These are phyloP conservation scores for Trametes polyzona DNA, from an alignment of 1,284 basidiomycete genomes.

Conservation along the genomic window DNA sequence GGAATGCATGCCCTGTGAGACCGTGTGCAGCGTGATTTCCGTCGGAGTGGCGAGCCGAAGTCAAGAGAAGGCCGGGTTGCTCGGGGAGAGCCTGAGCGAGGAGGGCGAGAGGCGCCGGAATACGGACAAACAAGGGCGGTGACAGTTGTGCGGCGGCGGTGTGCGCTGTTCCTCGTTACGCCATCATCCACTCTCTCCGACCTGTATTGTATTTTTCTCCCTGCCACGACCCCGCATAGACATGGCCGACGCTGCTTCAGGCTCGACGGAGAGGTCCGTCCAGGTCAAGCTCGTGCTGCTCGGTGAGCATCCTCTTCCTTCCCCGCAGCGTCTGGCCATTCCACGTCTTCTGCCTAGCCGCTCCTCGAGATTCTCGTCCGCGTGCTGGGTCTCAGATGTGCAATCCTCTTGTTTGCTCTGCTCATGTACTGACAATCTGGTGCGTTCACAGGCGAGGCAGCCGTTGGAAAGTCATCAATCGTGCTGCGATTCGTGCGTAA, in stretches of 20 bases:
- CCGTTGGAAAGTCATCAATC: slow-evolving; percentile 99
- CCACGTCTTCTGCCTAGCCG: neutral
- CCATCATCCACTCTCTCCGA: slow-evolving; percentile 25
- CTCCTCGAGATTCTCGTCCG: neutral
- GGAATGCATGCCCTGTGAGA: neutral
- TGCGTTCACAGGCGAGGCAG: slow-evolving; percentile 83
- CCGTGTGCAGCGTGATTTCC: neutral
- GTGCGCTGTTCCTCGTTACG: slow-evolving; percentile 34
- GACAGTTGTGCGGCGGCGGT: slow-evolving; percentile 15
- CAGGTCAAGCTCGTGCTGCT: slow-evolving; percentile 91
- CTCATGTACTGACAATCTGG: slow-evolving; percentile 14
- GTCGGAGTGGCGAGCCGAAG: neutral
- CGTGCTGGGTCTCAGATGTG: neutral
- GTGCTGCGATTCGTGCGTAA: slow-evolving; percentile 92
- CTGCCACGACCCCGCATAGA: slow-evolving; percentile 31
- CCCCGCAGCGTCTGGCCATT: neutral
- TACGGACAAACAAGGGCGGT: slow-evolving; percentile 25
- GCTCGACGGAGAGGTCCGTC: slow-evolving; percentile 80
- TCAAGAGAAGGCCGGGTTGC: neutral
- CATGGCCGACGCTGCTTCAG: slow-evolving; percentile 75
- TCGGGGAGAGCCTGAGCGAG: neutral
- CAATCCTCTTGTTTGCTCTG: neutral
- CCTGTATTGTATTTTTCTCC: slow-evolving; percentile 23
- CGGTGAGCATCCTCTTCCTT: slow-evolving; percentile 50
- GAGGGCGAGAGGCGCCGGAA: slow-evolving; percentile 23